phyloP scores from a whole-genome alignment of 2,329 filamentous ascomycete genomes.

The Claviceps capensis region DNA sequence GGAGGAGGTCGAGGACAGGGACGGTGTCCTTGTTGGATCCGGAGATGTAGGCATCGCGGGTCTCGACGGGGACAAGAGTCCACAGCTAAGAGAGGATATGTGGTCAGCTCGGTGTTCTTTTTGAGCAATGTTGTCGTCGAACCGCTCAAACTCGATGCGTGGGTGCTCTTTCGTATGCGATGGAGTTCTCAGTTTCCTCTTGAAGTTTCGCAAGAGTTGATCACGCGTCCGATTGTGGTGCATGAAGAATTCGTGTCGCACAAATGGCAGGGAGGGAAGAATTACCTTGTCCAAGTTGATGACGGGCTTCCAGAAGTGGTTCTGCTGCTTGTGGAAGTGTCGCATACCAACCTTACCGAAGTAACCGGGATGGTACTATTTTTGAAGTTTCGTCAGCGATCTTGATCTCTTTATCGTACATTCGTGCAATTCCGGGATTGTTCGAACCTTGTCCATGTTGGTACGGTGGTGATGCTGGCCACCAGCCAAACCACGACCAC shows the following conservation, averaged over 20 bases:
- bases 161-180: neutral
- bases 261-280: constrained; percentile 8
- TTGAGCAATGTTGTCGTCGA: neutral
- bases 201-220: neutral
- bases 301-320: constrained; percentile 96
- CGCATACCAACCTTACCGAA: constrained; percentile 95
- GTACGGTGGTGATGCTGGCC: constrained; percentile 76
- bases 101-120: constrained; percentile 14
- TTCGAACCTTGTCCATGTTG: constrained; percentile 63
- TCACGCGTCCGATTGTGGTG: neutral
- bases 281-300: constrained; percentile 97
- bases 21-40: constrained; percentile 77
- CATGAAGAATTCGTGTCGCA: neutral
- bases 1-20: constrained; percentile 93
- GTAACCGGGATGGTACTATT: constrained; percentile 93
- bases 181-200: too few species aligned
- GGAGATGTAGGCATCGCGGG: constrained; percentile 81
- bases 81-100: constrained; percentile 51
- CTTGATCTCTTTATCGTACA: neutral
- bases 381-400: constrained; percentile 15
- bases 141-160: neutral
- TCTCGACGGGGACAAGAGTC: constrained; percentile 85
- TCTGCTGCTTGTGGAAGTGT: constrained; percentile 91
- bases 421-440: neutral
- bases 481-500: constrained; percentile 84